phyloP scores from a whole-genome alignment of 2,329 filamentous ascomycete genomes.

The Colletotrichum tabaci region DNA sequence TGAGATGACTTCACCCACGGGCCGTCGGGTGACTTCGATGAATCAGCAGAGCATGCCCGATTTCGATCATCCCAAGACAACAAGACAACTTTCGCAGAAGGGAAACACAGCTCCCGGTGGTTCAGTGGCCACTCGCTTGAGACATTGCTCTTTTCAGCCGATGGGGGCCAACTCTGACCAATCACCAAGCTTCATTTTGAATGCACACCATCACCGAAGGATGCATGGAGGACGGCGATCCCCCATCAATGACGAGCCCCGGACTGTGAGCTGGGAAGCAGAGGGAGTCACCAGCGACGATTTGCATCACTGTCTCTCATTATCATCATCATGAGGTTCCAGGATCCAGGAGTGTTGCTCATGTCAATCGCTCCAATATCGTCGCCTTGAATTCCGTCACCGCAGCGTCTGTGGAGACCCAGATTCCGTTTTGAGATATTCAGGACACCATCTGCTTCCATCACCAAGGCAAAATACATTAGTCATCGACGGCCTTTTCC shows the following conservation, averaged over 20 bases:
- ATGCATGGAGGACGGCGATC: conserved; percentile 39
- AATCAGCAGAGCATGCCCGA: conserved; percentile 21
- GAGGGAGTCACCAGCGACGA: conserved; percentile 22
- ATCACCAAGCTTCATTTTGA: conserved; percentile 14
- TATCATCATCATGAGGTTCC: background rate
- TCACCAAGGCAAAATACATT: conserved; percentile 17
- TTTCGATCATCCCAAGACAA: conserved; percentile 12
- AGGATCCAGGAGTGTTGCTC: background rate
- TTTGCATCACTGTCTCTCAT: conserved; percentile 32
- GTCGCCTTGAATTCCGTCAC: conserved; percentile 16
- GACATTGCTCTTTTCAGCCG: conserved; percentile 31
- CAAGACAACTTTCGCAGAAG: background rate
- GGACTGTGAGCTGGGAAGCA: conserved; percentile 6
- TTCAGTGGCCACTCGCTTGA: conserved; percentile 16
- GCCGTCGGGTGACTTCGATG: conserved; percentile 5
- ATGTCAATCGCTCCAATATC: conserved; percentile 24
- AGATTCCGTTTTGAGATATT: conserved; percentile 8
- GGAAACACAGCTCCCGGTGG: conserved; percentile 16
- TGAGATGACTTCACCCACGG: background rate
- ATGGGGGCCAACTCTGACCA: conserved; percentile 4
- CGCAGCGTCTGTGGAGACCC: conserved; percentile 24
- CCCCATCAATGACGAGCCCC: conserved; percentile 24
- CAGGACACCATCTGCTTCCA: conserved; percentile 25
- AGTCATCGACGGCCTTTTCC: background rate
- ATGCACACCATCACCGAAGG: conserved; percentile 31